Percentiles rank a stretch among this genome's conserved stretches.
These are phyloP conservation scores for Trifolium pratense DNA, from an alignment of 306 rosid genomes.

Conservation along the genomic window DNA sequence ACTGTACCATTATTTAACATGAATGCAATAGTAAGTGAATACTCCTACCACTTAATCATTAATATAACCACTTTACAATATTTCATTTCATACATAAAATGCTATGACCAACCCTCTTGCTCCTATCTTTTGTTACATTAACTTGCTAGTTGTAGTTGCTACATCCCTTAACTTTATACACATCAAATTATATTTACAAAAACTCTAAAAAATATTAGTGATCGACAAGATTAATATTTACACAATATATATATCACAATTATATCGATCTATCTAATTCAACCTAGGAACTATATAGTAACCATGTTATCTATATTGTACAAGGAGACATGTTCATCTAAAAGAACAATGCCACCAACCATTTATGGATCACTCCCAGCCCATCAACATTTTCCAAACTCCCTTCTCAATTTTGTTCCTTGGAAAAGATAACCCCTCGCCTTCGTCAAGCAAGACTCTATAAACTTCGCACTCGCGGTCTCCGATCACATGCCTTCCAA, in stretches of 20 bases:
- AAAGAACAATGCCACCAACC: constrained; percentile 35
- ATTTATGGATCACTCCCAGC: constrained; percentile 67
- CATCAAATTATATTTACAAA: constrained; percentile 38
- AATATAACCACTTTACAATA: background rate
- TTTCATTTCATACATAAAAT: background rate
- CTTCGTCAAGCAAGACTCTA: constrained; percentile 90
- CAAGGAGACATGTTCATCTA: constrained; percentile 24
- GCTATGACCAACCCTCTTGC: too few species aligned
- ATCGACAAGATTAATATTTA: too few species aligned
- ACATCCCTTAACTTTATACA: constrained; percentile 38
- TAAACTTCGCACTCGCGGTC: constrained; percentile 94
- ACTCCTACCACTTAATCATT: too few species aligned
- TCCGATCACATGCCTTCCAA: constrained; percentile 75
- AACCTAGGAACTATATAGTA: background rate
- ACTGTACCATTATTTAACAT: too few species aligned
- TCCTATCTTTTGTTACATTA: constrained; percentile 1
- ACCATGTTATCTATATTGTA: constrained; percentile 32
- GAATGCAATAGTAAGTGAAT: too few species aligned
- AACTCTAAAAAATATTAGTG: background rate
- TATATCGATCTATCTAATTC: background rate
- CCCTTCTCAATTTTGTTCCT: constrained; percentile 68
- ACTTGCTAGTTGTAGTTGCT: constrained; percentile 24
- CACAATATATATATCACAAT: background rate
- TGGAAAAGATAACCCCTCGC: constrained; percentile 57
- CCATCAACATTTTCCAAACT: constrained; percentile 95